Conservation (phyloP, 441 rosid genomes). For the Gossypium laxum region DNA sequence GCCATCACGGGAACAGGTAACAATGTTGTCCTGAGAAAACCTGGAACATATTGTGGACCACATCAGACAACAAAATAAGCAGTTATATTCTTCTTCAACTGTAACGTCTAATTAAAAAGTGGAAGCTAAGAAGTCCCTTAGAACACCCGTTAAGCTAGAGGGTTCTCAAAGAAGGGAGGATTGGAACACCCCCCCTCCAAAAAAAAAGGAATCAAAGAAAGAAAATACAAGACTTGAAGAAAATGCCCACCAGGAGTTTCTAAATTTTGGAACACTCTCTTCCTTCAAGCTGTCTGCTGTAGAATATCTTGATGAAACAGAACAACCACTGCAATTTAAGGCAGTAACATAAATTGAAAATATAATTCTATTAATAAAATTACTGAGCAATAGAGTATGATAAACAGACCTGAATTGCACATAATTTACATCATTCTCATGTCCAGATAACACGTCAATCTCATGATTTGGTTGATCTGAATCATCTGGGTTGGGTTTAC, state of each 20-base stretch:
- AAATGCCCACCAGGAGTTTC: conserved; percentile 66
- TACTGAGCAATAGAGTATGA: conserved; percentile 9
- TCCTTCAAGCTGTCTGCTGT: conserved; percentile 59
- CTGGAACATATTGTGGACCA: conserved; percentile 32
- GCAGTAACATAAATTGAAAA: conserved; percentile 2
- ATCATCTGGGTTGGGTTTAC: conserved; percentile 55
- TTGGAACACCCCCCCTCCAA: background rate
- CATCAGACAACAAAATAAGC: conserved; percentile 2
- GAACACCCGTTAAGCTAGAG: background rate
- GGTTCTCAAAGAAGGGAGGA: background rate
- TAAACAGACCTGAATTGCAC: conserved; percentile 82
- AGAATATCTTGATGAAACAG: conserved; percentile 68
- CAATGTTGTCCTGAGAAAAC: conserved; percentile 89
- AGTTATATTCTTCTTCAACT: background rate
- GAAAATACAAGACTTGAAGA: background rate
- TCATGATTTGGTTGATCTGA: conserved; percentile 81
- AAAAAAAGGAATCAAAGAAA: background rate
- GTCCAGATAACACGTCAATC: conserved; percentile 84
- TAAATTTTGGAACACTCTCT: conserved; percentile 76
- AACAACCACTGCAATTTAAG: conserved; percentile 74
- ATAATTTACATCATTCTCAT: conserved; percentile 96
- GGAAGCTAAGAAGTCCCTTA: conserved; percentile 8
- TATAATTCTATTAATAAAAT: background rate
- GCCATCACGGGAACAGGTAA: conserved; percentile 99
- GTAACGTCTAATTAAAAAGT: background rate